phyloP scores from a whole-genome alignment of 768 basidiomycete species.

The Lentinus brumalis region DNA sequence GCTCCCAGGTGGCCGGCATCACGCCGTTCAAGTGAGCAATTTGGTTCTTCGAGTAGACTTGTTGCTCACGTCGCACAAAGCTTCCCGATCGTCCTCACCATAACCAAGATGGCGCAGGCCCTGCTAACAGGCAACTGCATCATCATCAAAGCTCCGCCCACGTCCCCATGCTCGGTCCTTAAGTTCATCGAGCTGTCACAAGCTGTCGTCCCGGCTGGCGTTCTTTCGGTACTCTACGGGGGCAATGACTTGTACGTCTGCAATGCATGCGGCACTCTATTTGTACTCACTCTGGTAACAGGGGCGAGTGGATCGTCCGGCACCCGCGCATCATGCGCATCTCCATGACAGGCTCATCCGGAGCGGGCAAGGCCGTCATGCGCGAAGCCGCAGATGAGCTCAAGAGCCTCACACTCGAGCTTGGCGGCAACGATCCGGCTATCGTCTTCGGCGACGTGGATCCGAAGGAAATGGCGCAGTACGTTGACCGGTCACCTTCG shows the following conservation, averaged over 20 bases:
- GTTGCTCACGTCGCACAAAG: not conserved
- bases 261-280: too few relatives aligned
- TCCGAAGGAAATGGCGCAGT: constrained; percentile 9
- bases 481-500: not conserved
- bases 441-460: constrained; percentile 15
- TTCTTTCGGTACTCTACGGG: constrained; percentile 12
- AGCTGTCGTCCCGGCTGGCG: constrained; percentile 14
- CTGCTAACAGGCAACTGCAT: constrained; percentile 14
- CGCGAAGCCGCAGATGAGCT: constrained; percentile 2
- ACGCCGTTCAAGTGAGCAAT: constrained; percentile 5
- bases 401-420: constrained; percentile 15
- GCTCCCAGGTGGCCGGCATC: constrained; percentile 1
- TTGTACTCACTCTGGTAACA: not conserved
- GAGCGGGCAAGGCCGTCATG: constrained; percentile 11
- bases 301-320: constrained; percentile 11
- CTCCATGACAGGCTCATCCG: constrained; percentile 13
- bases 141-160: constrained; percentile 15
- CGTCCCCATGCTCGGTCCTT: constrained; percentile 1
- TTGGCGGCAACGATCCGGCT: constrained; percentile 19
- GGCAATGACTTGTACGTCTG: constrained; percentile 12
- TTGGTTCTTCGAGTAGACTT: not conserved
- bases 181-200: constrained; percentile 17
- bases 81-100: constrained; percentile 6
- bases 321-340: constrained; percentile 13
- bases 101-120: constrained; percentile 11